These are phyloP conservation scores for Fragilaria crotonensis DNA, from an alignment of 108 stramenopile genomes.

Conservation along the genomic window DNA sequence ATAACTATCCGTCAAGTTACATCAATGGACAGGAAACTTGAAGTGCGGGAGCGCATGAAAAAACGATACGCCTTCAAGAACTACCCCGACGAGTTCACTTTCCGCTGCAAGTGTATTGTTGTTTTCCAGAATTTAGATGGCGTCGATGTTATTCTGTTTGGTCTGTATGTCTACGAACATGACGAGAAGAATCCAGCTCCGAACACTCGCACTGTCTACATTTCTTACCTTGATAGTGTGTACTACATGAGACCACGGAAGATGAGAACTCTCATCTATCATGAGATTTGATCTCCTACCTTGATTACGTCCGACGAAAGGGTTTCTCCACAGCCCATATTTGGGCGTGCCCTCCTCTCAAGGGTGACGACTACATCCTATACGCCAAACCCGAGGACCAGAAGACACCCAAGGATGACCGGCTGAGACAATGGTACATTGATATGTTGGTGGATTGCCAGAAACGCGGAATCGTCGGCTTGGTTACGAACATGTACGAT, in stretches of 20 bases:
- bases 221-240: slow-evolving; percentile 91
- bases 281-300: slow-evolving; percentile 93
- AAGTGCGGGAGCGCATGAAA: slow-evolving; percentile 84
- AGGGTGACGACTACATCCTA: slow-evolving; percentile 98
- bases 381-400: slow-evolving; percentile 98
- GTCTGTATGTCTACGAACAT: slow-evolving; percentile 88
- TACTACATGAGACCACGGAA: slow-evolving; percentile 88
- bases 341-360: slow-evolving; percentile 98
- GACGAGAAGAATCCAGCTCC: slow-evolving; percentile 82
- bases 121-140: slow-evolving; percentile 93
- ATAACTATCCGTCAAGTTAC: slow-evolving; percentile 88
- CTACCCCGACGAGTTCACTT: slow-evolving; percentile 86
- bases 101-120: slow-evolving; percentile 86
- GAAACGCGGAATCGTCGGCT: slow-evolving; percentile 80
- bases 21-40: slow-evolving; percentile 82
- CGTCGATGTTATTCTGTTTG: slow-evolving; percentile 92
- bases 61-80: slow-evolving; percentile 82
- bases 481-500: slow-evolving; percentile 91
- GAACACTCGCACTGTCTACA: slow-evolving; percentile 79
- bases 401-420: slow-evolving; percentile 90
- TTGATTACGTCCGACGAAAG: slow-evolving; percentile 83
- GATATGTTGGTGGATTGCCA: slow-evolving; percentile 93
- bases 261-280: slow-evolving; percentile 90
- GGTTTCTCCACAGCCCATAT: slow-evolving; percentile 93
- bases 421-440: slow-evolving; percentile 93